Evolutionary conservation across 352 stramenopile genomes (phyloP), one percentile per base, ranked within the genome.

Genomic region (Phytophthora fragariaefolia): DNA sequence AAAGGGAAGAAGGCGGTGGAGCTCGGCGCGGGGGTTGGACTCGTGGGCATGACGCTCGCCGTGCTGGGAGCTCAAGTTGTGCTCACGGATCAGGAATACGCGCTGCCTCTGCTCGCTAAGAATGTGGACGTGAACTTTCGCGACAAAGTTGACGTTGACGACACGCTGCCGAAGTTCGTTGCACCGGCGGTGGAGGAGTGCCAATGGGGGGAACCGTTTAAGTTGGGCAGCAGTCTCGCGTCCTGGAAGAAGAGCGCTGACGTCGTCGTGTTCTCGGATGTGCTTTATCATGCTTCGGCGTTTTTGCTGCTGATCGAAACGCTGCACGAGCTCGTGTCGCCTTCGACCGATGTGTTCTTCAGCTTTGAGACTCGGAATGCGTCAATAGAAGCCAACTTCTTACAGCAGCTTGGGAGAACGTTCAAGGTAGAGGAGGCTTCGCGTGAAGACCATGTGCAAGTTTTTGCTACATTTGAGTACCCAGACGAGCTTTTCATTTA

Each of bases 81-180:
- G 28, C 70, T 87, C 13, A 85, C 79, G 9, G 79, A 87, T 53
- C 79, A 87, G 57, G 56, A 69, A 45, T 87, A 87, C 58, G 69
- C 68, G 40, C 70, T 87, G 55, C 79, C 76, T 30, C 57, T 87
- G 66, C 60, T 87, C 40, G 22, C 20, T 27, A 83, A 80, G 61
- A 87, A 85, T 57, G 74, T 85, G 34, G 58, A 55, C 5, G 61
- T 72, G 20, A 87, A 87, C 50, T 87, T 87, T 20, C 2, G 24
- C 2, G 23, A 4, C 46, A 23, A 23, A 30, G n/a, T 4, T 18
- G 43, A 6, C 40, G 2, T 42, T n/a, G 24, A 55, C 5, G 32
- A 59, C 17, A 28, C 12, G 4, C 22, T 23, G 1, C 26, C n/a
- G 36, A 1, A 38, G 34, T 62, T 40, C n/a, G 9, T 40, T 43